Evolutionary conservation across 2,329 filamentous ascomycete species (phyloP).

Genomic region (Nannizzia gypsea): DNA sequence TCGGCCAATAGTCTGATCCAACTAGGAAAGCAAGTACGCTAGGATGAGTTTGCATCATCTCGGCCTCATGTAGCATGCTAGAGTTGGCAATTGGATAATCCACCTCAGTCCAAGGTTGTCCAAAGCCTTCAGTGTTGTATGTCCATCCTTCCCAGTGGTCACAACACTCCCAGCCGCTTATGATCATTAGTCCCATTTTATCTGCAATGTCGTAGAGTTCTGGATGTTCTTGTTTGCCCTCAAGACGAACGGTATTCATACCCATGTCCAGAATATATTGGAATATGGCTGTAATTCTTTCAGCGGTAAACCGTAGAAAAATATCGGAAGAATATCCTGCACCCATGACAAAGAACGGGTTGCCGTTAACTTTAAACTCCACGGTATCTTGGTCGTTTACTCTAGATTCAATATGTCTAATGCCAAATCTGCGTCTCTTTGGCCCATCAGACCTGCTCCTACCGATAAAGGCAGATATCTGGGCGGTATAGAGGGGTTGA

Average conservation of each 20-base stretch:
- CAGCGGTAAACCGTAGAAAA: conserved; percentile 46
- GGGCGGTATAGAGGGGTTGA: conserved; percentile 17
- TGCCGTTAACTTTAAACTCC: conserved; percentile 44
- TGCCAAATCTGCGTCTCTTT: conserved; percentile 36
- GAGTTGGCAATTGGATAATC: conserved; percentile 46
- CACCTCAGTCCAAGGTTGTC: conserved; percentile 37
- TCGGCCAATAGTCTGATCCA: conserved; percentile 53
- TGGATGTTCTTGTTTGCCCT: conserved; percentile 54
- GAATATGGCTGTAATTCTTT: conserved; percentile 40
- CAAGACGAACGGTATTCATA: conserved; percentile 51
- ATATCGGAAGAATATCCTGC: conserved; percentile 51
- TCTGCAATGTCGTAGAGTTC: conserved; percentile 50
- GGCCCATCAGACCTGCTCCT: conserved; percentile 25
- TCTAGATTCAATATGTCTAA: conserved; percentile 42
- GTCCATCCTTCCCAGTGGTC: conserved; percentile 56
- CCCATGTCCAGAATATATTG: conserved; percentile 49
- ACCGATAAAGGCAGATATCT: conserved; percentile 20
- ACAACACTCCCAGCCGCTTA: conserved; percentile 56
- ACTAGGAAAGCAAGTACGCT: conserved; percentile 48
- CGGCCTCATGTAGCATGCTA: conserved; percentile 49
- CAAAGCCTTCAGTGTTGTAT: conserved; percentile 45
- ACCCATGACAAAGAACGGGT: conserved; percentile 49
- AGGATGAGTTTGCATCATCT: conserved; percentile 49
- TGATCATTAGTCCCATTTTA: conserved; percentile 48
- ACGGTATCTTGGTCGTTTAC: conserved; percentile 45